Percentiles rank a stretch among this genome's conserved stretches.
Conservation (phyloP, 2,329 filamentous ascomycete species). For the Zelopaecilomyces penicillatus region DNA sequence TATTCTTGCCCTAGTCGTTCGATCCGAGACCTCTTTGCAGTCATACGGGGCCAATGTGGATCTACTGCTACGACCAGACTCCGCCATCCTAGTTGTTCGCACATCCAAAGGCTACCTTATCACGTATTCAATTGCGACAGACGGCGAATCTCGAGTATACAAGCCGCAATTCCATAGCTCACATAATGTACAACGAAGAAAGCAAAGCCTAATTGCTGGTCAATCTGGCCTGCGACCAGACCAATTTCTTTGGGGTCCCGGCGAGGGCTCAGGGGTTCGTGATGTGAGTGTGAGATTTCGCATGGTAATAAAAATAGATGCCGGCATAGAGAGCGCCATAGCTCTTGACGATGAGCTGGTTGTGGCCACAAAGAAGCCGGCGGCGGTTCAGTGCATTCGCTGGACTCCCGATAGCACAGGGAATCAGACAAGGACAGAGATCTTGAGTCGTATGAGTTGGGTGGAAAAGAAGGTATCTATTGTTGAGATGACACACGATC, state of each 20-base stretch:
- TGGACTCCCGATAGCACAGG: conserved; percentile 81
- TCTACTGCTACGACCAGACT: conserved; percentile 81
- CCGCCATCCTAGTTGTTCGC: conserved; percentile 83
- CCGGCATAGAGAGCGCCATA: conserved; percentile 79
- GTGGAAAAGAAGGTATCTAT: conserved; percentile 69
- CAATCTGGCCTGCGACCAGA: conserved; percentile 47
- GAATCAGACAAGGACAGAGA: conserved; percentile 81
- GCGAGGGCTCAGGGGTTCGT: conserved; percentile 72
- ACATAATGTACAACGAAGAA: conserved; percentile 53
- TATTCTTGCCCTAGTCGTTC: conserved; percentile 74
- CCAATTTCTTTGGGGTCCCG: conserved; percentile 62
- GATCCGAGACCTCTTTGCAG: conserved; percentile 69
- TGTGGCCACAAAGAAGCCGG: conserved; percentile 83
- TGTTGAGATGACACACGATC: conserved; percentile 81
- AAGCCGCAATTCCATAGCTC: conserved; percentile 68
- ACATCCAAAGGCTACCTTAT: conserved; percentile 82
- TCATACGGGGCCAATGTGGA: conserved; percentile 81
- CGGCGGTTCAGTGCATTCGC: conserved; percentile 92
- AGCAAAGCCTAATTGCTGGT: conserved; percentile 53
- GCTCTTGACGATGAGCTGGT: conserved; percentile 89
- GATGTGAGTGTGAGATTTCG: conserved; percentile 89
- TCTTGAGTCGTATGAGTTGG: conserved; percentile 81
- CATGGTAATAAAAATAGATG: conserved; percentile 97
- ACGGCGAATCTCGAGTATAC: conserved; percentile 75
- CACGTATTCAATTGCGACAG: conserved; percentile 84